Percentiles rank a stretch among this genome's conserved stretches.
Evolutionary conservation across 1,284 basidiomycete genomes (phyloP).

Genomic region (Hemileia vastatrix): DNA sequence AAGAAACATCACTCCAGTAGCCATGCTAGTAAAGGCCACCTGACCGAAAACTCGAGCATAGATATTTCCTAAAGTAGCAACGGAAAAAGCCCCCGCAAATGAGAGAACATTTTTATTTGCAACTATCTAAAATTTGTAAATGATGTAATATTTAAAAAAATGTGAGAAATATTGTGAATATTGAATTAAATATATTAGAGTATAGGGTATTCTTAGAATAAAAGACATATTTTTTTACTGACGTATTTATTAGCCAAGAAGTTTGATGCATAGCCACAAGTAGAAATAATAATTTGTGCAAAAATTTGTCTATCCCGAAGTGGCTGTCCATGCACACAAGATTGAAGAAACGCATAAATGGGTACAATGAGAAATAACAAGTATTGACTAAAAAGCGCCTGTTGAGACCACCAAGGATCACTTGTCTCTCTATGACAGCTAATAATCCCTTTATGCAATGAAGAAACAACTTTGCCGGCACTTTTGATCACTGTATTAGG

Average conservation of each 20-base stretch:
- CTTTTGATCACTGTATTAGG: conserved; percentile 50
- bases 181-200: no score
- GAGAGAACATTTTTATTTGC: not conserved
- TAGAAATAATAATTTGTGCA: conserved; percentile 75
- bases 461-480: not conserved
- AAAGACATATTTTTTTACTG: not conserved
- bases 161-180: no score
- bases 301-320: conserved; percentile 58
- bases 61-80: conserved; percentile 58
- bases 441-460: conserved; percentile 37
- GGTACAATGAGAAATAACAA: conserved; percentile 69
- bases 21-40: conserved; percentile 80
- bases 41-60: conserved; percentile 74
- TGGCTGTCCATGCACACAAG: conserved; percentile 66
- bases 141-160: not conserved
- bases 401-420: conserved; percentile 66
- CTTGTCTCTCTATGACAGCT: conserved; percentile 58
- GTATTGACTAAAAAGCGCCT: conserved; percentile 57
- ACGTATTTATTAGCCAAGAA: conserved; percentile 46
- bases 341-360: conserved; percentile 61
- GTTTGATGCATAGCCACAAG: conserved; percentile 54
- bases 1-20: conserved; percentile 71
- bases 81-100: not conserved
- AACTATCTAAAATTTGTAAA: not conserved
- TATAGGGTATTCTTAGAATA: not conserved